Percentiles rank a stretch among this genome's conserved stretches.
phyloP scores from a whole-genome alignment of 1,284 basidiomycete species.

The Calocybe gambosa region DNA sequence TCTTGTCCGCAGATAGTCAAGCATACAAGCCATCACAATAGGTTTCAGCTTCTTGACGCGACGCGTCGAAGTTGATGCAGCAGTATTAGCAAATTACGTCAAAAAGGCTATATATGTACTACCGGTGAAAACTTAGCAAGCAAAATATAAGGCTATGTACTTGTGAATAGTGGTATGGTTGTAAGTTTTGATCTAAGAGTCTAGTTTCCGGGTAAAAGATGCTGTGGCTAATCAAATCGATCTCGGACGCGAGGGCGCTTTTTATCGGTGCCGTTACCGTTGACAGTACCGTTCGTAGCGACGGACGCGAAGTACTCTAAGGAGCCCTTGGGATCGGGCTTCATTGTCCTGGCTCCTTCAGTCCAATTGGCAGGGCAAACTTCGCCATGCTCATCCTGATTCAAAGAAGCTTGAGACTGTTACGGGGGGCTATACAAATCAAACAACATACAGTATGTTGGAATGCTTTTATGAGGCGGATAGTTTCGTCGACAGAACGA shows the following conservation, averaged over 20 bases:
- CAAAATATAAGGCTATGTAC: too few species aligned
- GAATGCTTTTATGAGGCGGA: slow-evolving; percentile 88
- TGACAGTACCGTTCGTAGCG: slow-evolving; percentile 17
- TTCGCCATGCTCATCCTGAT: slow-evolving; percentile 79
- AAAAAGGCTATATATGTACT: too few species aligned
- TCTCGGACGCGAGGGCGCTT: slow-evolving; percentile 25
- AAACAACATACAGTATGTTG: slow-evolving; percentile 65
- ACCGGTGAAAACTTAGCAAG: too few species aligned
- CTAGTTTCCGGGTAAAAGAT: background rate
- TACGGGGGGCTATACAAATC: background rate
- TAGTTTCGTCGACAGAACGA: slow-evolving; percentile 84
- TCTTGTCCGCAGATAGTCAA: too few species aligned
- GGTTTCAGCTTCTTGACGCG: too few species aligned
- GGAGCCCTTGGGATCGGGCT: slow-evolving; percentile 66
- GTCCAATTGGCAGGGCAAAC: slow-evolving; percentile 89
- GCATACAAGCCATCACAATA: too few species aligned
- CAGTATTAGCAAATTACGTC: too few species aligned
- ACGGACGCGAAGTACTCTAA: slow-evolving; percentile 66
- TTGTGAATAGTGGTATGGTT: too few species aligned
- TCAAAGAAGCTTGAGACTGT: background rate
- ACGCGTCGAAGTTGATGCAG: too few species aligned
- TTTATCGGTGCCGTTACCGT: slow-evolving; percentile 22
- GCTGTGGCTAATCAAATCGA: background rate
- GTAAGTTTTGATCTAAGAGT: background rate
- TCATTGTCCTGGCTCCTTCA: slow-evolving; percentile 71